phyloP scores from a whole-genome alignment of 306 rosid genomes.

The Citrullus amarus region DNA sequence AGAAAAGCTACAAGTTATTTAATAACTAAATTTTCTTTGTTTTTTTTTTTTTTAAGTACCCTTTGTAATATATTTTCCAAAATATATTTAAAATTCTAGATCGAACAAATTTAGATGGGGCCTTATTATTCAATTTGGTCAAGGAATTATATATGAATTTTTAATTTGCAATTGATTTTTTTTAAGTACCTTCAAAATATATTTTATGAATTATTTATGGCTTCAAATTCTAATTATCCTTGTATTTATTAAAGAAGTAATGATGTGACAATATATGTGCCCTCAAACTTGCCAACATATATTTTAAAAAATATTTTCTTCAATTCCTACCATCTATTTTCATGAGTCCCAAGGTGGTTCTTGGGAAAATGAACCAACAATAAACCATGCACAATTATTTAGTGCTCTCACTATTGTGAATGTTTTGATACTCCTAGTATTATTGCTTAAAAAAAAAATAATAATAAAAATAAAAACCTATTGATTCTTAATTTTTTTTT shows the following conservation, averaged over 20 bases:
- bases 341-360: conserved; percentile 1
- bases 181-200: neutral
- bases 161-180: neutral
- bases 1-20: neutral
- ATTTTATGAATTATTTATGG: neutral
- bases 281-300: neutral
- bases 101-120: neutral
- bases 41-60: too few relatives aligned
- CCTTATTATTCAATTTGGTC: neutral
- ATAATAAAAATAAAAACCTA: neutral
- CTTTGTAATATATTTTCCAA: neutral
- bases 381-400: conserved; percentile 1
- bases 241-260: neutral
- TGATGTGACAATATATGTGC: neutral
- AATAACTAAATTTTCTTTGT: neutral
- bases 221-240: neutral
- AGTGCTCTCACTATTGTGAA: neutral
- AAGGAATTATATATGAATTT: neutral
- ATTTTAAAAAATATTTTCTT: neutral
- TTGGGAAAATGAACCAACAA: conserved; percentile 8
- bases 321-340: neutral
- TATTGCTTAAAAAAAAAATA: neutral
- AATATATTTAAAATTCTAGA: neutral
- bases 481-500: neutral
- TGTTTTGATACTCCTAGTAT: neutral